Base-by-base conservation (phyloP, 1,284 basidiomycete genomes). In the Moniliophthora roreri region DNA sequence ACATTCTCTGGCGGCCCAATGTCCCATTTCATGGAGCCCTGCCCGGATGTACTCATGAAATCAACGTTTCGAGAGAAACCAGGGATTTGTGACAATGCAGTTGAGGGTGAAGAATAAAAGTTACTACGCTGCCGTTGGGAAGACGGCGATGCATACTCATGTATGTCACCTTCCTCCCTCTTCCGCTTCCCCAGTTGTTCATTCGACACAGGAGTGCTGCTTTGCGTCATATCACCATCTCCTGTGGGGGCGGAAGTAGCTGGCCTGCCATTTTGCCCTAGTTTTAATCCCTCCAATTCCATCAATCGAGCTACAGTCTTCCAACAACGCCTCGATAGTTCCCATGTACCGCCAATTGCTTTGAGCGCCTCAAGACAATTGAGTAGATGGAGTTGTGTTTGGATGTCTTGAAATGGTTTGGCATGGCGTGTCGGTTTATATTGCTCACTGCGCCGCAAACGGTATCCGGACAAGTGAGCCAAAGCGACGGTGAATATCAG, bases 281-380 rank as follows among this genome's bases (percentile, higher is more conserved):
- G 56, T 36, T 60, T 62, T 46, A 63, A 39, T 16, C 57, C 57
- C 41, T 63, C 61, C 13, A 53, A 48, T 47, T 63, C 60, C 56
- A 63, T 61, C 41, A 62, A 52, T 48, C 46, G 52, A 49, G 62
- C 58, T 26, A 63, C 39, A 5, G 56, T 60, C 44, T 53, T 55
- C 58, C 59, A 62, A 56, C 59, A 62, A 21, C 59, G 48, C 36
- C 55, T 45, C 18, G 60, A 60, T 21, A 63, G 46, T 38, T 59
- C 55, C 62, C 62, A 63, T 15, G 61, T 62, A 16, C 39, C 52
- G 4, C 60, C 61, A 16, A 62, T 60, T 4, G 57, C 55, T 39
- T 60, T 56, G 13, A 63, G 53, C 10, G 62, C 62, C 16, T 63
- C 62, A 15, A 62, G 39, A 40, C 60, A 63, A 47, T 61, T 60